These are phyloP conservation scores for Fonsecaea pugnacius DNA, from an alignment of 2,329 filamentous ascomycete species.

Conservation along the genomic window DNA sequence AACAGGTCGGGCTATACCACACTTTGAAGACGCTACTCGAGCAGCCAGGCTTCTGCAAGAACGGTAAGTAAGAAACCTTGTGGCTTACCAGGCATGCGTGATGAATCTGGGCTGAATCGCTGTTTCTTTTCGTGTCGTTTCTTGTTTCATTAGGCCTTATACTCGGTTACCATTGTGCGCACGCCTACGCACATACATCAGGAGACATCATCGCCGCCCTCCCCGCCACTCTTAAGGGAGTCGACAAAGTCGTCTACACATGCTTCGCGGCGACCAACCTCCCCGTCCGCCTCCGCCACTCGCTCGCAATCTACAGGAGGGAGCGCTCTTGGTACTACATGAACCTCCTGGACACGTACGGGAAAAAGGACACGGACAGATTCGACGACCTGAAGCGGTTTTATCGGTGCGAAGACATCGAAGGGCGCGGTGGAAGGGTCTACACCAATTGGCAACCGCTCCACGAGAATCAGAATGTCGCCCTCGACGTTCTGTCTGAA, in stretches of 20 bases:
- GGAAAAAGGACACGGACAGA: background rate
- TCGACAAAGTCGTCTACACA: conserved; percentile 11
- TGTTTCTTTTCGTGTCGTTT: background rate
- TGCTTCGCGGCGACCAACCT: conserved; percentile 8
- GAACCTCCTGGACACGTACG: background rate
- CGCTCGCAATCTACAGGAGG: background rate
- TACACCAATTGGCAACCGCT: background rate
- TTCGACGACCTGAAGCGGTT: background rate
- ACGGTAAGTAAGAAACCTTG: conserved; percentile 3
- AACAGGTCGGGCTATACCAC: conserved; percentile 7
- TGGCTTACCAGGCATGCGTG: background rate
- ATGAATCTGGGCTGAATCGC: background rate
- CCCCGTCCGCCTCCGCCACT: conserved; percentile 6
- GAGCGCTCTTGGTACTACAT: background rate
- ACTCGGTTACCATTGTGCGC: conserved; percentile 12
- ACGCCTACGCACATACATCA: conserved; percentile 11
- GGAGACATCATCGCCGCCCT: conserved; percentile 4
- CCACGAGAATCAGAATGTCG: background rate
- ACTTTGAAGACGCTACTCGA: conserved; percentile 3
- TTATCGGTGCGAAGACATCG: background rate
- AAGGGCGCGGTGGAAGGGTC: background rate
- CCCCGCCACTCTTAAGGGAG: conserved; percentile 10
- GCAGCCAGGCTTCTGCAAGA: conserved; percentile 9
- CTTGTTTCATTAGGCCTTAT: background rate
- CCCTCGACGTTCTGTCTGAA: background rate